These are phyloP conservation scores for Yamadazyma atmosphaerica DNA, from an alignment of 1,139 yeast species.

Conservation along the genomic window DNA sequence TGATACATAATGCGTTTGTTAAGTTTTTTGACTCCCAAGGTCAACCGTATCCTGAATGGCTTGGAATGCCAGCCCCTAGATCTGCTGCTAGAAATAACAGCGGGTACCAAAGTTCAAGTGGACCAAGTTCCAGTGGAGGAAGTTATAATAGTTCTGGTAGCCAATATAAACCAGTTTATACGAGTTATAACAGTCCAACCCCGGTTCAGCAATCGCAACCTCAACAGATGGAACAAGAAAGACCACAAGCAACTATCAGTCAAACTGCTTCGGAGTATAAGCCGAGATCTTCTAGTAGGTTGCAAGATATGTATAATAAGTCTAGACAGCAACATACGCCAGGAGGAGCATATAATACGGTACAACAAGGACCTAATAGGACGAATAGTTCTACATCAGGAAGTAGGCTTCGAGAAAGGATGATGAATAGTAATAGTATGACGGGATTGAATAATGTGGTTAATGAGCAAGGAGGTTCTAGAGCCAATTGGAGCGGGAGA, in stretches of 20 bases:
- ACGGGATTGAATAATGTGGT: slow-evolving; percentile 16
- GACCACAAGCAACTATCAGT: no score
- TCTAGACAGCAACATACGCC: slow-evolving; percentile 45
- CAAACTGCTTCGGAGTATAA: slow-evolving; percentile 25
- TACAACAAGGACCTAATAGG: slow-evolving; percentile 23
- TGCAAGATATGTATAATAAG: slow-evolving; percentile 45
- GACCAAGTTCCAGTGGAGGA: not conserved
- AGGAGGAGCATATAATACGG: slow-evolving; percentile 33
- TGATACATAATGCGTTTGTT: slow-evolving; percentile 48
- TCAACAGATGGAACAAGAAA: slow-evolving; percentile 12
- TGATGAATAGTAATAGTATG: slow-evolving; percentile 27
- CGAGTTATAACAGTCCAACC: slow-evolving; percentile 21
- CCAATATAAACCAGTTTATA: slow-evolving; percentile 28
- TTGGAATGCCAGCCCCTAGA: slow-evolving; percentile 28
- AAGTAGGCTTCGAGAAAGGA: slow-evolving; percentile 38
- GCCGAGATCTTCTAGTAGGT: slow-evolving; percentile 37
- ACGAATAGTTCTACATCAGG: slow-evolving; percentile 34
- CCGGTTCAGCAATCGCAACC: slow-evolving; percentile 12
- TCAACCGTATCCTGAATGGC: slow-evolving; percentile 47
- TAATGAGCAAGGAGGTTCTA: no score
- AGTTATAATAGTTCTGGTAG: not conserved
- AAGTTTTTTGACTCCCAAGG: slow-evolving; percentile 35
- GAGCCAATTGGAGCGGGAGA: no score
- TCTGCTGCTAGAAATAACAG: slow-evolving; percentile 6
- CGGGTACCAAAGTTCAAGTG: no score